Evolutionary conservation across 1,284 basidiomycete genomes (phyloP).

Genomic region (Pseudozyma pruni): DNA sequence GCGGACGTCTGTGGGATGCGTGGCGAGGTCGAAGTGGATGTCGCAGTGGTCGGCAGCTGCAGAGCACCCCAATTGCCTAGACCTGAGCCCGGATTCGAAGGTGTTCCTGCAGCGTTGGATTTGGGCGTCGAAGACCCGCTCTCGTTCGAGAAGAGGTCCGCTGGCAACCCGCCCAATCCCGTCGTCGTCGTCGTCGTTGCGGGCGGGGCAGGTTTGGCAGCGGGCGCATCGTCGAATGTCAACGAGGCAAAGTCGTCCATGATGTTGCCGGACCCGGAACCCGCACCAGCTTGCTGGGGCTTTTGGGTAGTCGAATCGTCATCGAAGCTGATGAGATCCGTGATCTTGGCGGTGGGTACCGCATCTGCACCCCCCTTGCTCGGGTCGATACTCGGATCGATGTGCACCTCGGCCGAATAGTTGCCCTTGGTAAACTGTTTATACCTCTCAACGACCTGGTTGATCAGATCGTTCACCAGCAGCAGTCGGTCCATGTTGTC

Average conservation of each 20-base stretch:
- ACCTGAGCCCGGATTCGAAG: constrained; percentile 27
- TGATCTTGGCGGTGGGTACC: constrained; percentile 62
- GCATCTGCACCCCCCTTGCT: constrained; percentile 58
- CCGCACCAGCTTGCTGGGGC: neutral
- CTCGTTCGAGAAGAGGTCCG: constrained; percentile 39
- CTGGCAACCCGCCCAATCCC: constrained; percentile 32
- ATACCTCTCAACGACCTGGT: constrained; percentile 87
- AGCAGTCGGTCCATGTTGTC: constrained; percentile 87
- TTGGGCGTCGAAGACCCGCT: constrained; percentile 25
- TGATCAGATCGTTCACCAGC: constrained; percentile 97
- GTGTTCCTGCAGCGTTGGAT: neutral
- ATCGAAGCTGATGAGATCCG: constrained; percentile 65
- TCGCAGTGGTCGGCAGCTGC: constrained; percentile 50
- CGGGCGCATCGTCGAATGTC: constrained; percentile 48
- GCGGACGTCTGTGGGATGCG: constrained; percentile 15
- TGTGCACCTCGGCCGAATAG: constrained; percentile 75
- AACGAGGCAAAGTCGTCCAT: constrained; percentile 64
- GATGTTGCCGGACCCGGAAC: constrained; percentile 5
- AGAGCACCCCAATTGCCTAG: constrained; percentile 58
- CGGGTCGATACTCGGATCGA: constrained; percentile 68
- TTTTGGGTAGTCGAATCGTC: constrained; percentile 38
- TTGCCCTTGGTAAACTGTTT: constrained; percentile 92
- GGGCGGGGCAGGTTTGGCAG: neutral
- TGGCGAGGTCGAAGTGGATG: constrained; percentile 35
- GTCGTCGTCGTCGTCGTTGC: neutral